A percentile compares a stretch with the other conserved stretches of the same genome.
phyloP scores from a whole-genome alignment of 306 rosid genomes.

The Vigna unguiculata region DNA sequence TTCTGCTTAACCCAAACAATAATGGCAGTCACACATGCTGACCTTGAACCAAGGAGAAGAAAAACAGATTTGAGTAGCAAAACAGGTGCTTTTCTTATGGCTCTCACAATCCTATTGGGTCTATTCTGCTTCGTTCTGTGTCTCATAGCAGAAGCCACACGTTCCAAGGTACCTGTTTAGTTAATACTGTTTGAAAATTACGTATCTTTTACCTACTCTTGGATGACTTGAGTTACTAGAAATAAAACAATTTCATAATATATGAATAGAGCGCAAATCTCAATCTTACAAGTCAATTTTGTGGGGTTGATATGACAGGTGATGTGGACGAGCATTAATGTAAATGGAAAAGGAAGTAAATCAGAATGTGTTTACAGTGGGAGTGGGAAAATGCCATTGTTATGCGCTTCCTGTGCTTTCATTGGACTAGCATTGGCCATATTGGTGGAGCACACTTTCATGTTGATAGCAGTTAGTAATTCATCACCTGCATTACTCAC shows the following conservation, averaged over 20 bases:
- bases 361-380: conserved; percentile 69
- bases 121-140: conserved; percentile 69
- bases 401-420: conserved; percentile 66
- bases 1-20: conserved; percentile 18
- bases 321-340: conserved; percentile 48
- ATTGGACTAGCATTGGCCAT: conserved; percentile 63
- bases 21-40: conserved; percentile 81
- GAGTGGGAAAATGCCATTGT: conserved; percentile 65
- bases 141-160: conserved; percentile 71
- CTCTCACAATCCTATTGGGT: conserved; percentile 64
- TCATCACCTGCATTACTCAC: conserved; percentile 55
- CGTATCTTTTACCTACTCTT: no score
- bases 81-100: conserved; percentile 50
- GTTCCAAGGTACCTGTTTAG: conserved; percentile 63
- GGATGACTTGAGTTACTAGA: no score
- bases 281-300: no score
- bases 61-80: conserved; percentile 60
- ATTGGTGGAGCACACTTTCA: conserved; percentile 53
- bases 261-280: no score
- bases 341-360: conserved; percentile 41
- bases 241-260: no score
- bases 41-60: conserved; percentile 65
- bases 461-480: conserved; percentile 62
- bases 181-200: neutral
- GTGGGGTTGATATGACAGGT: conserved; percentile 57